Conservation (phyloP, 2,329 filamentous ascomycete genomes). For the Trichoderma harzianum region DNA sequence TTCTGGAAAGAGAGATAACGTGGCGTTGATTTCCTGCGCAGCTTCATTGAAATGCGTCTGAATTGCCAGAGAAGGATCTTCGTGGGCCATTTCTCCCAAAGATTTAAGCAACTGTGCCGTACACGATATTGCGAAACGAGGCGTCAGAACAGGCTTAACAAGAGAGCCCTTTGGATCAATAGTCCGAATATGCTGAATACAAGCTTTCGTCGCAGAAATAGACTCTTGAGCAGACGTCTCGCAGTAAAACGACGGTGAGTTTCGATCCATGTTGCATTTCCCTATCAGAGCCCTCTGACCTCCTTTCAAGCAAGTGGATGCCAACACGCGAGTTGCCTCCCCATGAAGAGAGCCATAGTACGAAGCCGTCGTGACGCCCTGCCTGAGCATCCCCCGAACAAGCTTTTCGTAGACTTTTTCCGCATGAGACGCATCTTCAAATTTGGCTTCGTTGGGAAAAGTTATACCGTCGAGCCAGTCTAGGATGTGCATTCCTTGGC, state of each 20-base stretch:
- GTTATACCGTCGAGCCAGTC: slow-evolving; percentile 65
- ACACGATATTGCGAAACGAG: slow-evolving; percentile 61
- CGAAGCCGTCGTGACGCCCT: slow-evolving; percentile 60
- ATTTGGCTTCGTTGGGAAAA: slow-evolving; percentile 62
- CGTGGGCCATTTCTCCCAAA: slow-evolving; percentile 50
- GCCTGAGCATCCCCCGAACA: slow-evolving; percentile 56
- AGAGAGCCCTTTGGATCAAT: slow-evolving; percentile 45
- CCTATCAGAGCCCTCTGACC: slow-evolving; percentile 60
- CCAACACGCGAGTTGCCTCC: slow-evolving; percentile 55
- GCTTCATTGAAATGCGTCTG: slow-evolving; percentile 69
- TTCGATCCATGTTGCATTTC: slow-evolving; percentile 61
- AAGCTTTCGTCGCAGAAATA: slow-evolving; percentile 46
- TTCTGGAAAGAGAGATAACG: slow-evolving; percentile 52
- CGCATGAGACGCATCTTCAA: slow-evolving; percentile 53
- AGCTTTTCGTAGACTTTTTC: slow-evolving; percentile 47
- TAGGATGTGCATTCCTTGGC: slow-evolving; percentile 51
- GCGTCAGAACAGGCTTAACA: slow-evolving; percentile 52
- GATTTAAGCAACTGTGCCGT: slow-evolving; percentile 50
- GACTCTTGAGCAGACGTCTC: slow-evolving; percentile 47
- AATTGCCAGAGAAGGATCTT: slow-evolving; percentile 50
- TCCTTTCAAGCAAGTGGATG: slow-evolving; percentile 48
- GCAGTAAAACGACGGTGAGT: slow-evolving; percentile 51
- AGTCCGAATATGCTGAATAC: slow-evolving; percentile 44
- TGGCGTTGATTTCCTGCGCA: slow-evolving; percentile 55
- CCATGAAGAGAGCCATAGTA: slow-evolving; percentile 58